These are phyloP conservation scores for Pestalotiopsis sp. DNA, from an alignment of 2,329 filamentous ascomycete genomes.

Conservation along the genomic window DNA sequence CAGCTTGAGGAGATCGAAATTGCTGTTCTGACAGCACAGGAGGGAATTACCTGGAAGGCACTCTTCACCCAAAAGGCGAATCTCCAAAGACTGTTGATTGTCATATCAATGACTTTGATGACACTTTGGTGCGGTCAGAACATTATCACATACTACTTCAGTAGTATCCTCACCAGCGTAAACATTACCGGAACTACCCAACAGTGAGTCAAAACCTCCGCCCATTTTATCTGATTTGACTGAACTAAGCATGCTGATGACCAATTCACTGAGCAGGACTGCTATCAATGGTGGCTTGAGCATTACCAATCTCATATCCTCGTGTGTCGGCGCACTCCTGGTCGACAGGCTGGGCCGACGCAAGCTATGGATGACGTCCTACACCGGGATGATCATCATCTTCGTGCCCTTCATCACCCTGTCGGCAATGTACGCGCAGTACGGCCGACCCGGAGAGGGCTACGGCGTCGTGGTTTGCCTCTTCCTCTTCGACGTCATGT, in stretches of 20 bases:
- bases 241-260: not conserved
- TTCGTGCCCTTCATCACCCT: slow-evolving; percentile 17
- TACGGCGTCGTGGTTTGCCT: slow-evolving; percentile 12
- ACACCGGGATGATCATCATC: slow-evolving; percentile 17
- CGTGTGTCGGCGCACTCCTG: not conserved
- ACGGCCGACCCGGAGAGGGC: slow-evolving; percentile 3
- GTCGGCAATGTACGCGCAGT: slow-evolving; percentile 7
- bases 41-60: slow-evolving; percentile 9
- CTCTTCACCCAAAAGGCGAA: slow-evolving; percentile 6
- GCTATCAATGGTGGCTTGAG: slow-evolving; percentile 18
- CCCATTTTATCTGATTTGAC: not conserved
- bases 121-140: slow-evolving; percentile 15
- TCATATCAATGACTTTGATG: slow-evolving; percentile 7
- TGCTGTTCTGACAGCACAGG: slow-evolving; percentile 9
- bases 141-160: slow-evolving; percentile 17
- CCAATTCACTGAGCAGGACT: not conserved
- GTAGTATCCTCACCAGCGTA: slow-evolving; percentile 12
- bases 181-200: slow-evolving; percentile 2
- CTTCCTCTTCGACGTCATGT: slow-evolving; percentile 14
- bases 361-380: slow-evolving; percentile 16
- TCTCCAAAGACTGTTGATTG: slow-evolving; percentile 4
- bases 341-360: slow-evolving; percentile 17
- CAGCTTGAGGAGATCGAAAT: slow-evolving; percentile 5
- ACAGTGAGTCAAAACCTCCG: not conserved
- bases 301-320: not conserved